Percentiles rank a stretch among this genome's conserved stretches.
These are phyloP conservation scores for Lipomyces orientalis DNA, from an alignment of 805 yeast species.

Conservation along the genomic window DNA sequence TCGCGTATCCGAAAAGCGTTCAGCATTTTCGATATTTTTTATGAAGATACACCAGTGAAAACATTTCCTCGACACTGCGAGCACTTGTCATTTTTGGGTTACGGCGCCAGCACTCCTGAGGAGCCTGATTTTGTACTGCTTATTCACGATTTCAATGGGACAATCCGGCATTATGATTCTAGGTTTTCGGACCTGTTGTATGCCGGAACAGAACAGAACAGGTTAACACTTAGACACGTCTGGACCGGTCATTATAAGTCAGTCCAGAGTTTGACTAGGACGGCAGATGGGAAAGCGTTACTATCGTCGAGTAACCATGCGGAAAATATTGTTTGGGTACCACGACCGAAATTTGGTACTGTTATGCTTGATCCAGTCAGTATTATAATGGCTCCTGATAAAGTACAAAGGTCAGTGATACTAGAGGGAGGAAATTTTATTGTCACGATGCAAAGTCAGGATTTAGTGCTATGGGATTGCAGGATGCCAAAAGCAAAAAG, in stretches of 20 bases:
- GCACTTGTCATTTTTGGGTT: conserved; percentile 28
- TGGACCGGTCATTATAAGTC: conserved; percentile 89
- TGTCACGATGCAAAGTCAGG: conserved; percentile 50
- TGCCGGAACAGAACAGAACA: conserved; percentile 18
- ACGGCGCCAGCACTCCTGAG: conserved; percentile 33
- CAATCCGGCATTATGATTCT: conserved; percentile 45
- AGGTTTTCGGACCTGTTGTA: conserved; percentile 38
- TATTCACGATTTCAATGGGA: conserved; percentile 45
- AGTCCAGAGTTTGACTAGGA: conserved; percentile 66
- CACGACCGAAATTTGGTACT: conserved; percentile 21
- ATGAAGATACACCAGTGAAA: conserved; percentile 30
- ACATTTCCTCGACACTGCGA: conserved; percentile 30
- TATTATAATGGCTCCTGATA: conserved; percentile 52
- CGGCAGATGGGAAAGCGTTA: conserved; percentile 67
- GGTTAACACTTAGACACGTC: conserved; percentile 53
- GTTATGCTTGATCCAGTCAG: conserved; percentile 42
- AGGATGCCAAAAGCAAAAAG: conserved; percentile 25
- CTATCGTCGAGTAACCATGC: conserved; percentile 66
- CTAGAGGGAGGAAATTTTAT: conserved; percentile 56
- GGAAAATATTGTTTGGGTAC: conserved; percentile 66
- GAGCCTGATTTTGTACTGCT: conserved; percentile 40
- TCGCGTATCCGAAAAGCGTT: conserved; percentile 33
- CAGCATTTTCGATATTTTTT: conserved; percentile 34
- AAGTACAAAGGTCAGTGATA: conserved; percentile 56
- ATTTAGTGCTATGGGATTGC: conserved; percentile 68